Evolutionary conservation across 345 rosid genomes (phyloP), one percentile per base, ranked within the genome.

Genomic region (Erysimum cheiranthoides): DNA sequence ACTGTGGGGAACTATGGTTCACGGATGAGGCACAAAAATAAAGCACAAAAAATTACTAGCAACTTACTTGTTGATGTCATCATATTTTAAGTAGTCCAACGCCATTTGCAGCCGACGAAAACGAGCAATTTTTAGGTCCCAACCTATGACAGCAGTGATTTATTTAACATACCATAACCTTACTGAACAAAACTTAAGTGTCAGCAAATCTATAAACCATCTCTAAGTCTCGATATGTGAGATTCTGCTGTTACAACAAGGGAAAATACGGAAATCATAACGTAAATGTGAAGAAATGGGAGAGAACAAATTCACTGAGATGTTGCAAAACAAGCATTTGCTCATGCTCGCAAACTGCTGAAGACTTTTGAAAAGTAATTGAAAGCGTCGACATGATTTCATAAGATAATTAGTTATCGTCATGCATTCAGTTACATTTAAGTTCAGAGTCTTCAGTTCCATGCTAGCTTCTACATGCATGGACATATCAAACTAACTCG

Each of bases 81-180:
- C 96, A 85, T 83, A 90, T 74, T 89, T 88, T 82, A 95, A 75
- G 87, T 86, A 89, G 82, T 85, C 86, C 86, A 95, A 80, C 40
- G 97, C 91, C 82, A 90, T 71, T 74, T 95, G 96, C 77, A 95
- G 82, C 73, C 85, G 87, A 53, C 93, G 96, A 77, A 88, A 70
- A 79, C 93, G 91, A 76, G 97, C 85, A 71, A 86, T 61, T 84
- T 84, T 90, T 64, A 84, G 68, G 85, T 86, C 90, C 99, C 99
- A 95, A 42, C 97, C 99, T 95, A 86, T 77, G 73, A 81, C 45
- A 71, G 57, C 59, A 81, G 80, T 27, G 68, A 81, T 61, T 64
- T 66, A 77, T 17, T 74, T 38, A 66, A 51, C 63, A 68, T 32
- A 57, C 61, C 21, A 28, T 56, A 70, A 70, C 71, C 71, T 63